Base-by-base conservation (phyloP, 805 yeast species). In the Metschnikowia matae region DNA sequence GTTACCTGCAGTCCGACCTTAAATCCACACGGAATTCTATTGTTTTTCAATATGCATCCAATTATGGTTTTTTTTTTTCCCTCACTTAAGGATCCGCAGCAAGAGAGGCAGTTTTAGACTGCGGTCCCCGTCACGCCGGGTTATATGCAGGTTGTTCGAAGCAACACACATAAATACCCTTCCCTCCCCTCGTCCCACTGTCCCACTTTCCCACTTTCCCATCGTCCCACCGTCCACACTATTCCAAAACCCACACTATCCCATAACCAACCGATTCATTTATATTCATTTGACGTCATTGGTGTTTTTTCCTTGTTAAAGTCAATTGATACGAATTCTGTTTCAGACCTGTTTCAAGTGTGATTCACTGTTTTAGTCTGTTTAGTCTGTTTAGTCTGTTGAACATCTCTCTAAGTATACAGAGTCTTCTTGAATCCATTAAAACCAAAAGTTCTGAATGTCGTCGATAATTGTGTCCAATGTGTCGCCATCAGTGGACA, bases 381-480 rank as follows among this genome's bases (percentile, higher is more conserved):
- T 23, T 23, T 23, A n/a, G n/a, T n/a, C n/a, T n/a, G n/a, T 26
- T 26, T 4, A 26, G 11, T 26, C 4, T 6, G 26, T 23, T 23
- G n/a, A n/a, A n/a, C n/a, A n/a, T n/a, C n/a, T n/a, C n/a, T n/a
- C n/a, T n/a, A n/a, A n/a, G n/a, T n/a, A n/a, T n/a, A n/a, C n/a
- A n/a, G n/a, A n/a, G n/a, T 23, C 29, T 26, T 26, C 10, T 26
- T 26, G 29, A 26, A 3, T 23, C 7, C 11, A 26, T 26, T 26
- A 2, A 3, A 34, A 6, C 7, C 3, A 21, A 21, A 21, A 21
- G 11, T 6, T 36, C 23, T n/a, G 23, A 70, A 70, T 70, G 73
- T 61, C 74, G 21, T 55, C 82, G 8, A 70, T 85, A 41, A 70
- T 76, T 52, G 89, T 82, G 20, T 74, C 82, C 15, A 77, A 82